Base-by-base conservation (phyloP, 345 rosid genomes). In the Microthlaspi erraticum region DNA sequence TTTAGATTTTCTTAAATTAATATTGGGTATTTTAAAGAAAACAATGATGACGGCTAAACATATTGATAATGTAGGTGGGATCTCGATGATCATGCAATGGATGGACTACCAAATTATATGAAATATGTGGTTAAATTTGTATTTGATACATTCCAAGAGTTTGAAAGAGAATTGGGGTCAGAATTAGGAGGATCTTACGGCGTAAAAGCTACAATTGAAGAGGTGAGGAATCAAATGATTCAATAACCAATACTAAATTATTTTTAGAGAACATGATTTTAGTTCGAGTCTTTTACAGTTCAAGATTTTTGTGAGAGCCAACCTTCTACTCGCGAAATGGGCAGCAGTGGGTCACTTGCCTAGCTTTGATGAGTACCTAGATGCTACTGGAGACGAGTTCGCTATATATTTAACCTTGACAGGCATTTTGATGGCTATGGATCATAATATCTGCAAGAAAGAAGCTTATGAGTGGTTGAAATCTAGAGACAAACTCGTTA, bases 341-440 rank as follows among this genome's bases (percentile, higher is more conserved):
- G 72, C 42, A 31, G 3, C 1, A 55, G 8, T n/a, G 18, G 52
- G 32, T 32, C 42, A 54, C 63, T 3, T 68, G 18, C 64, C 64
- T 42, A 55, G 44, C 12, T 56, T 68, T 32, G 72, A 68, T 3
- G 72, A 68, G 44, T 68, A 68, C 34, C 0, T 68, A 33, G 42
- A 68, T 7, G 64, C 55, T 11, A 45, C 20, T 33, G 38, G 42
- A 44, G 10, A 12, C 63, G 54, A 44, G n/a, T 8, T 42, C 11
- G 64, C 53, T 8, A 5, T 19, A 1, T 1, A 11, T 42, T 13
- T 42, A 11, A 43, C 72, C 23, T 3, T 56, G 16, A 36, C 42
- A 7, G 8, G 42, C 43, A 1, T 13, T 59, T n/a, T 48, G 12
- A 10, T 59, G 37, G 37, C 2, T 20, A 36, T 66, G 71, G 26